Evolutionary conservation across 1,284 basidiomycete genomes (phyloP), one percentile per base, ranked within the genome.

Genomic region (Peniophora sp.): DNA sequence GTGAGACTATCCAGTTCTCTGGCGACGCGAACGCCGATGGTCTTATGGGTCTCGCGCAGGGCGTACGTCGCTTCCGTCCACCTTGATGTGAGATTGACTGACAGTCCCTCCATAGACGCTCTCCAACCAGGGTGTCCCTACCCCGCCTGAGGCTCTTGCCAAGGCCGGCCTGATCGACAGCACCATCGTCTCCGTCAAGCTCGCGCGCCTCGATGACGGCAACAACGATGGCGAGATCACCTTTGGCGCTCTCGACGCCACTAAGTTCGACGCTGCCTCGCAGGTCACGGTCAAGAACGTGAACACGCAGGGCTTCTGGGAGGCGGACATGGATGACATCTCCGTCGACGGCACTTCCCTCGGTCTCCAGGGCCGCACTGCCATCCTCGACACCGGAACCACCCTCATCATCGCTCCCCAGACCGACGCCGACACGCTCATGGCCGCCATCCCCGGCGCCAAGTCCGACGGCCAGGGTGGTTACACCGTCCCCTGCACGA

Each of bases 31-130:
- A 81, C 0, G 91, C 92, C 58, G 91, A 94, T 64, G 84, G 92
- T 45, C 68, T 95, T 55, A 84, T 97, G 88, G 86, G 91, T 53
- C 74, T 92, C 57, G 88, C 89, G 45, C 79, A 79, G 69, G 85
- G 81, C 58, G 77, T 84, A 61, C 50, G 76, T 70, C 47, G 17
- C 20, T 48, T 17, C 23, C 49, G 53, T n/a, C 53, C 36, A 35
- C n/a, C 32, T 47, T 23, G 11, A 45, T 9, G 20, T 23, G 10
- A 10, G n/a, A 8, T 45, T 20, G 44, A 24, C 14, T 23, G 20
- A 41, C 23, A 8, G 9, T n/a, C 44, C 10, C 23, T 22, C 9
- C 34, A 2, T 47, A 84, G 75, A 69, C 64, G 20, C 71, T 92
- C 50, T 89, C 88, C 24, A 67, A 87, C 56, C 81, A 92, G 60